phyloP scores from a whole-genome alignment of 1,284 basidiomycete genomes.

The Mixia osmundae region DNA sequence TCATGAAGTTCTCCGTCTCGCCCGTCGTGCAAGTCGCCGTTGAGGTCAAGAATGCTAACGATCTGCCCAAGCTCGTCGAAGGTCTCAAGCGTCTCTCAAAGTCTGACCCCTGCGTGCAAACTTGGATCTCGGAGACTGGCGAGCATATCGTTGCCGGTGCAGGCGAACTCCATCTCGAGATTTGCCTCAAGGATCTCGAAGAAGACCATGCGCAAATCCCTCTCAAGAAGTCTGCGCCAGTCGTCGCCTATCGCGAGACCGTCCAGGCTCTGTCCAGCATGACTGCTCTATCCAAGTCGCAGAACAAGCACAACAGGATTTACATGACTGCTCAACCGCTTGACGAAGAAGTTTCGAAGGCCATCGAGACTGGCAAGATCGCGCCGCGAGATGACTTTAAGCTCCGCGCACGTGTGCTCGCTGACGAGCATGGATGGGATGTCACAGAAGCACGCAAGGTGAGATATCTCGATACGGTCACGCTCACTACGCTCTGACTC shows the following conservation, averaged over 20 bases:
- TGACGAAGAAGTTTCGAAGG: slow-evolving; percentile 78
- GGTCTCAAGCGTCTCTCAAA: slow-evolving; percentile 99
- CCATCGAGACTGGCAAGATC: slow-evolving; percentile 73
- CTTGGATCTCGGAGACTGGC: slow-evolving; percentile 76
- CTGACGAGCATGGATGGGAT: slow-evolving; percentile 95
- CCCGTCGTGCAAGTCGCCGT: slow-evolving; percentile 99
- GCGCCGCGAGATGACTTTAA: slow-evolving; percentile 94
- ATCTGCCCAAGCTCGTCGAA: slow-evolving; percentile 98
- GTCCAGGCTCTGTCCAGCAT: slow-evolving; percentile 91
- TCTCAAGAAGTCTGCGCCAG: slow-evolving; percentile 88
- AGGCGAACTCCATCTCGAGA: slow-evolving; percentile 97
- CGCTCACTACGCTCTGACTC: slow-evolving; percentile 34
- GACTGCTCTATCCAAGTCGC: slow-evolving; percentile 92
- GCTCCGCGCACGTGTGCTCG: slow-evolving; percentile 76
- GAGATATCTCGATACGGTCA: slow-evolving; percentile 59
- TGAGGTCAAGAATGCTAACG: slow-evolving; percentile 98
- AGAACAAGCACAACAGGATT: slow-evolving; percentile 99
- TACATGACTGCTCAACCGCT: slow-evolving; percentile 81
- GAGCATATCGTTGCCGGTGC: slow-evolving; percentile 99
- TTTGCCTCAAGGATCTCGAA: slow-evolving; percentile 98
- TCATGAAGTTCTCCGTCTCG: slow-evolving; percentile 99
- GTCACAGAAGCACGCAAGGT: slow-evolving; percentile 99
- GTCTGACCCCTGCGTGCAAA: slow-evolving; percentile 97
- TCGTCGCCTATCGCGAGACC: slow-evolving; percentile 95
- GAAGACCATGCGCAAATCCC: slow-evolving; percentile 99